These are phyloP conservation scores for Saprolegnia parasitica DNA, from an alignment of 352 stramenopile genomes.

Conservation along the genomic window DNA sequence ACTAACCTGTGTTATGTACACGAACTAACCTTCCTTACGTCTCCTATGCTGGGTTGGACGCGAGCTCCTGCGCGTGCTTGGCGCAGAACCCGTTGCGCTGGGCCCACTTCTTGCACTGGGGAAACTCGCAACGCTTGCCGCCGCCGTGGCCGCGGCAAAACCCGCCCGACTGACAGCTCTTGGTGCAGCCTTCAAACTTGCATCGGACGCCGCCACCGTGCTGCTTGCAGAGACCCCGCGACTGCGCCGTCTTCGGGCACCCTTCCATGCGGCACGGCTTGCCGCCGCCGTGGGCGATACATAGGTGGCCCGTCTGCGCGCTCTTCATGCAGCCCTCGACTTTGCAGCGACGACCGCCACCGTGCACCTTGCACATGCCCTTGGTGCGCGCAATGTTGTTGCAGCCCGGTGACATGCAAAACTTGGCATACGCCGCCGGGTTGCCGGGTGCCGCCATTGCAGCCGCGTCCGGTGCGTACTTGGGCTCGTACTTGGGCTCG, in stretches of 20 bases:
- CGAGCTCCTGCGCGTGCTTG: conserved; percentile 82
- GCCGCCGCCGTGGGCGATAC: conserved; percentile 77
- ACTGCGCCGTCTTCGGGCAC: conserved; percentile 82
- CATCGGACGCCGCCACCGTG: conserved; percentile 79
- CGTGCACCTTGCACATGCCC: conserved; percentile 84
- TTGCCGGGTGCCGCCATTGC: neutral
- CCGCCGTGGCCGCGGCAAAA: conserved; percentile 80
- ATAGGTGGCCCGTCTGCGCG: conserved; percentile 76
- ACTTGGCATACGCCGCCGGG: conserved; percentile 22
- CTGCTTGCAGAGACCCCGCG: conserved; percentile 76
- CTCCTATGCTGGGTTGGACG: conserved; percentile 24
- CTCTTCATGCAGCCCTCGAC: conserved; percentile 86
- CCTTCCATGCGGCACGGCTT: conserved; percentile 82
- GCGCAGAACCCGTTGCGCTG: conserved; percentile 84
- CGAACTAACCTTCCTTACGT: neutral
- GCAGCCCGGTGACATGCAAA: conserved; percentile 49
- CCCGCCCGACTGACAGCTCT: conserved; percentile 80
- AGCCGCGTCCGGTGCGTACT: neutral
- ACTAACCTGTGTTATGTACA: conserved; percentile 22
- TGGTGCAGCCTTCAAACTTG: conserved; percentile 83
- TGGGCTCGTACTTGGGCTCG: neutral
- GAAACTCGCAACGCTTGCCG: conserved; percentile 80
- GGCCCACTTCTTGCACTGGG: conserved; percentile 81
- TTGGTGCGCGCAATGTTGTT: conserved; percentile 73
- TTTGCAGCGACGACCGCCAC: conserved; percentile 73